Conservation (phyloP, 176 grass and related monocot genomes). For the Oryza glaberrima region DNA sequence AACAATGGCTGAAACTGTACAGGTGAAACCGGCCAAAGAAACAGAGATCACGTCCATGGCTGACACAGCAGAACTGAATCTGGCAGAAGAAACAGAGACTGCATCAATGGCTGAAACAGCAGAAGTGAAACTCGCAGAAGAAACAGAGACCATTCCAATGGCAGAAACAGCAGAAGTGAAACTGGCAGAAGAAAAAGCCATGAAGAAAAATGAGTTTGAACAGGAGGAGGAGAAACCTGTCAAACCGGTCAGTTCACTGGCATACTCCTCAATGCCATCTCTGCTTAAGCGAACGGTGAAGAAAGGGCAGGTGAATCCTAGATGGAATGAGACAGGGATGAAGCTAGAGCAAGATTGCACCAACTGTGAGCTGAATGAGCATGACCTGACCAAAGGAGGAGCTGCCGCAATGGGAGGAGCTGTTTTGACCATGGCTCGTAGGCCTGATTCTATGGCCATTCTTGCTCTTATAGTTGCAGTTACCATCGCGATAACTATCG, state of each 20-base stretch:
- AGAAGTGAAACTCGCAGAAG: background rate
- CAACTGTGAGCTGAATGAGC: slow-evolving; percentile 12
- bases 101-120: background rate
- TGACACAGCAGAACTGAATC: background rate
- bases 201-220: background rate
- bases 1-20: background rate
- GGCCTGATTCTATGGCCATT: slow-evolving; percentile 21
- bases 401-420: background rate
- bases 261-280: slow-evolving; percentile 2
- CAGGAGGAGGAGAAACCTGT: slow-evolving; percentile 20
- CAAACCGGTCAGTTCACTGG: background rate
- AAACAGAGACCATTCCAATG: background rate
- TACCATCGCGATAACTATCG: slow-evolving; percentile 26
- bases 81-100: background rate
- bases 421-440: slow-evolving; percentile 18
- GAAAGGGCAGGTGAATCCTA: background rate
- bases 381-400: background rate
- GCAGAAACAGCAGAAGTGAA: background rate
- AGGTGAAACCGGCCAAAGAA: background rate
- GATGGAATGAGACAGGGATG: slow-evolving; percentile 38
- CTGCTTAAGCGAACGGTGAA: slow-evolving; percentile 26
- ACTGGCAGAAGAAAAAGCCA: background rate
- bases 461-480: slow-evolving; percentile 44
- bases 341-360: slow-evolving; percentile 39
- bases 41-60: background rate